Evolutionary conservation across 2,329 filamentous ascomycete species (phyloP).

Genomic region (Hymenoscyphus fraxineus): DNA sequence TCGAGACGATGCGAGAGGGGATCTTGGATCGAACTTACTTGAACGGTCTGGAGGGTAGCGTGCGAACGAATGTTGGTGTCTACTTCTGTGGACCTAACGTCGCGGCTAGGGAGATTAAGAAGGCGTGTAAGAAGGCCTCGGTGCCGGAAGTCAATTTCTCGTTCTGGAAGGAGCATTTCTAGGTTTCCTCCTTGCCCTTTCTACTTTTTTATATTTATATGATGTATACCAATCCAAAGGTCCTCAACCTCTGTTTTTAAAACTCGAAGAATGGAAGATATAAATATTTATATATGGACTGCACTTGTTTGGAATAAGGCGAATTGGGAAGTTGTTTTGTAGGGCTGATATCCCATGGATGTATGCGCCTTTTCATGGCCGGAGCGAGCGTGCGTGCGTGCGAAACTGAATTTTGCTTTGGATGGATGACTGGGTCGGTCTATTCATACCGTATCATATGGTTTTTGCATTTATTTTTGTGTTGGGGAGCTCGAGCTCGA

Average conservation of each 20-base stretch:
- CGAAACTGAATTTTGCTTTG: too few species aligned
- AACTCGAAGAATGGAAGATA: not conserved
- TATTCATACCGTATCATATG: too few species aligned
- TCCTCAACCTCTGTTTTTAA: not conserved
- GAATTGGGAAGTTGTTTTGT: too few species aligned
- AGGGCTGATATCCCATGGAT: too few species aligned
- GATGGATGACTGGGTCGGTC: too few species aligned
- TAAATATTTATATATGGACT: not conserved
- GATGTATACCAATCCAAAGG: not conserved
- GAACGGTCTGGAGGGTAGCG: slow-evolving; percentile 69
- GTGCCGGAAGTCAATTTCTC: slow-evolving; percentile 82
- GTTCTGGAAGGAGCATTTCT: slow-evolving; percentile 98
- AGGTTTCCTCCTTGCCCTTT: slow-evolving; percentile 24
- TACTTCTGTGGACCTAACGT: slow-evolving; percentile 74
- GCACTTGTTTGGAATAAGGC: not conserved
- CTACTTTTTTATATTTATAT: not conserved
- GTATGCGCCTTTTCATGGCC: too few species aligned
- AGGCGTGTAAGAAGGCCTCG: slow-evolving; percentile 70
- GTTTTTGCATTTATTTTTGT: too few species aligned
- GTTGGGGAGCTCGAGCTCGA: too few species aligned
- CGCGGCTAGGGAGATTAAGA: slow-evolving; percentile 77
- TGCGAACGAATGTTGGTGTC: slow-evolving; percentile 84
- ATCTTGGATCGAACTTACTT: slow-evolving; percentile 84
- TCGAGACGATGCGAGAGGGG: slow-evolving; percentile 81
- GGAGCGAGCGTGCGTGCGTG: too few species aligned